These are phyloP conservation scores for Dalbergia cochinchinensis DNA, from an alignment of 306 rosid species.

Conservation along the genomic window DNA sequence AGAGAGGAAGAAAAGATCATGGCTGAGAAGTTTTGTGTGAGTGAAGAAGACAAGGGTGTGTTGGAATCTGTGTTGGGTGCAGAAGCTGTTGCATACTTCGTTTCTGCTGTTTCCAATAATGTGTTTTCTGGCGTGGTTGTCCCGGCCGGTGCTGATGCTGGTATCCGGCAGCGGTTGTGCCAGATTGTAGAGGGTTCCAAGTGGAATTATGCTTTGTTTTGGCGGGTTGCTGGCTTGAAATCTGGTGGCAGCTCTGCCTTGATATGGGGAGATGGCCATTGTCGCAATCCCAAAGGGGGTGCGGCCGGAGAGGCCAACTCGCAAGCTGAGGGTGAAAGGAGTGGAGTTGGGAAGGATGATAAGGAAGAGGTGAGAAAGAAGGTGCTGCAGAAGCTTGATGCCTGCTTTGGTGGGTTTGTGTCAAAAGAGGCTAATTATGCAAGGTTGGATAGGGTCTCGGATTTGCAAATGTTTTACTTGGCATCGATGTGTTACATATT, in stretches of 20 bases:
- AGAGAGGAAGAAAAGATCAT: conserved; percentile 55
- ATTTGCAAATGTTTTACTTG: conserved; percentile 79
- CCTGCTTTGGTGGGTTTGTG: conserved; percentile 57
- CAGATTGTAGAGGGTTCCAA: conserved; percentile 73
- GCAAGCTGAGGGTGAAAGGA: conserved; percentile 39
- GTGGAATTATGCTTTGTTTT: conserved; percentile 85
- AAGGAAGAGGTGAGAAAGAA: conserved; percentile 60
- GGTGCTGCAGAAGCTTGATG: conserved; percentile 80
- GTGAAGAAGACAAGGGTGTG: conserved; percentile 76
- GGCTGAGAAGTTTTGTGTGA: conserved; percentile 77
- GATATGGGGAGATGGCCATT: conserved; percentile 84
- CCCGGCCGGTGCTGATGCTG: conserved; percentile 56
- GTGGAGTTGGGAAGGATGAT: conserved; percentile 51
- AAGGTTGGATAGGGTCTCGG: conserved; percentile 61
- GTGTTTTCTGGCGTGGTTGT: conserved; percentile 56
- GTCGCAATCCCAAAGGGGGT: conserved; percentile 55
- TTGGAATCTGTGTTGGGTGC: conserved; percentile 83
- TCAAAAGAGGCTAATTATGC: conserved; percentile 59
- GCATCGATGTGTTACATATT: conserved; percentile 69
- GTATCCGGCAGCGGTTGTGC: conserved; percentile 60
- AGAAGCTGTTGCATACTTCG: conserved; percentile 79
- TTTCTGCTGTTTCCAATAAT: conserved; percentile 66
- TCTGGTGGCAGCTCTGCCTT: conserved; percentile 81
- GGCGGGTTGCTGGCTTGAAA: conserved; percentile 80
- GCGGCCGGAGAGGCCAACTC: conserved; percentile 31